Base-by-base conservation (phyloP, 306 rosid species). In the Begonia peltatifolia region DNA sequence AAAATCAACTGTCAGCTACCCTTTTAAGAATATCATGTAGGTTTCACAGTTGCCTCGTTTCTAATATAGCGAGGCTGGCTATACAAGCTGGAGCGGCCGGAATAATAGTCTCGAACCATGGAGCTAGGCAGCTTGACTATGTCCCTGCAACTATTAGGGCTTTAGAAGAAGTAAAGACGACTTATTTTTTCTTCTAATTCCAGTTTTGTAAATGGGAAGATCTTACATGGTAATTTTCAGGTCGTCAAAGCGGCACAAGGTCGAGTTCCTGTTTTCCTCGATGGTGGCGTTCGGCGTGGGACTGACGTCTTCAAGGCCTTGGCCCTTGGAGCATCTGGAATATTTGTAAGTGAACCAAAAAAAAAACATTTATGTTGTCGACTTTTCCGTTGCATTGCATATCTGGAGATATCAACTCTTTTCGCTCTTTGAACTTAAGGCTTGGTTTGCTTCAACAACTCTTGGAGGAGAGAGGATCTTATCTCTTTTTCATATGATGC, bases 41-140 rank as follows among this genome's bases (percentile, higher is more conserved):
- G 23, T 30, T 9, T 30, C 38, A 30, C 9, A 0, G 6, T 30
- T 30, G 6, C 3, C 9, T 30, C 38, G 9, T 30, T 30, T 30
- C 9, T 30, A 5, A 30, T 6, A 30, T 7, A 44, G 48, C 48
- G 9, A 44, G n/a, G 14, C 48, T 44, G n/a, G 76, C 96, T 5
- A 2, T 84, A 16, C 85, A 81, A 71, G 66, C 51, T 57, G 87
- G 96, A 56, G 92, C 76, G 57, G 94, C 92, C 12, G 96, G 96
- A 65, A 81, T 87, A 12, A 79, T 87, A 11, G 92, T 87, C 61
- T 87, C 94, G 55, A 87, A 87, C 47, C 96, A 87, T 43, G 92
- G 96, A 66, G 96, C 92, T 59, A 67, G 96, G 52, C 96, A 87
- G 56, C 94, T 87, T 42, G 96, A 87, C 54, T 87, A 79, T 67